phyloP scores from a whole-genome alignment of 768 basidiomycete species.

The Psilocybe azurescens region DNA sequence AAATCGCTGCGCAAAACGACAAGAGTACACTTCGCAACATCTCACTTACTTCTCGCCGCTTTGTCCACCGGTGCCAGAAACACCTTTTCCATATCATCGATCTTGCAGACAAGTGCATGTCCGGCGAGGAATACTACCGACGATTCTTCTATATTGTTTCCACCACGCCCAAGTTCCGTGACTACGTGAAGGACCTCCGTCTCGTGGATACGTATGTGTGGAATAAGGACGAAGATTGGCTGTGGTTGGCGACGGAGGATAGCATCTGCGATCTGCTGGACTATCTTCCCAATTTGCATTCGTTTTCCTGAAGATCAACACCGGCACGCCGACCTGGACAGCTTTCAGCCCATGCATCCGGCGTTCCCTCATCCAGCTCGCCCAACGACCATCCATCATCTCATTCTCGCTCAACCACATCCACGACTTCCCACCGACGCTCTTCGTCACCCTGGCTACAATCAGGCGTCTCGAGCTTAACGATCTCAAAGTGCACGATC shows the following conservation, averaged over 20 bases:
- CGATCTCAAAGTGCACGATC: slow-evolving; percentile 19
- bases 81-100: slow-evolving; percentile 27
- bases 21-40: slow-evolving; percentile 18
- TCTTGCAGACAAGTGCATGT: slow-evolving; percentile 26
- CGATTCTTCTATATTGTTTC: slow-evolving; percentile 19
- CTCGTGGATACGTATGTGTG: slow-evolving; percentile 29
- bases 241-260: slow-evolving; percentile 25
- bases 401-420: slow-evolving; percentile 20
- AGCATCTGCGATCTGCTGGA: slow-evolving; percentile 24
- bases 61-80: slow-evolving; percentile 21
- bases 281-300: slow-evolving; percentile 16
- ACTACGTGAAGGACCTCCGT: slow-evolving; percentile 22
- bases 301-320: slow-evolving; percentile 23
- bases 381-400: slow-evolving; percentile 13
- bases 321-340: slow-evolving; percentile 21
- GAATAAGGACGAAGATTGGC: slow-evolving; percentile 21
- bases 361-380: slow-evolving; percentile 20
- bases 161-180: slow-evolving; percentile 11
- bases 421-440: slow-evolving; percentile 22
- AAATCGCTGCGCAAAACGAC: slow-evolving; percentile 15
- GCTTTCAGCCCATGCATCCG: slow-evolving; percentile 21
- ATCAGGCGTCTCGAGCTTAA: slow-evolving; percentile 18
- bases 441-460: slow-evolving; percentile 19
- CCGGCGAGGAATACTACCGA: slow-evolving; percentile 24
- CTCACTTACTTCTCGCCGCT: slow-evolving; percentile 16